Percentiles rank a stretch among this genome's conserved stretches.
Conservation (phyloP, 805 yeast species). For the Schwanniomyces pseudopolymorphus region DNA sequence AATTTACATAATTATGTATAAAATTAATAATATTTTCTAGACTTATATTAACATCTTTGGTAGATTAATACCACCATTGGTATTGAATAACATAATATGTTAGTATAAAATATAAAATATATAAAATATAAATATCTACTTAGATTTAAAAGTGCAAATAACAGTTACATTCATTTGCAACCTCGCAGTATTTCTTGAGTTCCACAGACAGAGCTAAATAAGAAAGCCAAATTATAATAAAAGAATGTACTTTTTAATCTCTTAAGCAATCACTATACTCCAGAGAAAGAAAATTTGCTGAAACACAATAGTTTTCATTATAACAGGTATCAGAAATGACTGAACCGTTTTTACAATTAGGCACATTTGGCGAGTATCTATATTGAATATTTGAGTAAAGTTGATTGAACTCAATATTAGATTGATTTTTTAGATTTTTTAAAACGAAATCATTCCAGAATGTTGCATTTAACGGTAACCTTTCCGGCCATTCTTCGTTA, state of each 20-base stretch:
- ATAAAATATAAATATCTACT: too few relatives aligned
- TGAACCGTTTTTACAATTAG: constrained; percentile 42
- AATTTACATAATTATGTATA: too few relatives aligned
- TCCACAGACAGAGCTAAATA: not conserved
- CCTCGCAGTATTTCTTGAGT: too few relatives aligned
- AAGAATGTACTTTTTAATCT: not conserved
- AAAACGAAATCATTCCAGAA: constrained; percentile 62
- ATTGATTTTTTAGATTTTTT: constrained; percentile 34
- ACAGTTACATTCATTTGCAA: too few relatives aligned
- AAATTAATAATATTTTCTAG: too few relatives aligned
- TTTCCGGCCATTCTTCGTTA: constrained; percentile 53
- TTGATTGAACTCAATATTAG: constrained; percentile 47
- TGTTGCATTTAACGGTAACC: constrained; percentile 62
- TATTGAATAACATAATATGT: too few relatives aligned
- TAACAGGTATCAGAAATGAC: constrained; percentile 19
- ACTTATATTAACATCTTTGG: too few relatives aligned
- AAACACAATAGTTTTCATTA: constrained; percentile 20
- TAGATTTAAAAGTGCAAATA: too few relatives aligned
- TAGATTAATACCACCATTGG: too few relatives aligned
- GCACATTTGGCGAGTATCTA: constrained; percentile 56
- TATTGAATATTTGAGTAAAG: constrained; percentile 47
- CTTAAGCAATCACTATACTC: constrained; percentile 19
- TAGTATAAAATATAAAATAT: too few relatives aligned
- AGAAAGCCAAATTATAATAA: not conserved
- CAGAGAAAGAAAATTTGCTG: constrained; percentile 9